These are phyloP conservation scores for Syzygium oleosum DNA, from an alignment of 345 rosid genomes.

Conservation along the genomic window DNA sequence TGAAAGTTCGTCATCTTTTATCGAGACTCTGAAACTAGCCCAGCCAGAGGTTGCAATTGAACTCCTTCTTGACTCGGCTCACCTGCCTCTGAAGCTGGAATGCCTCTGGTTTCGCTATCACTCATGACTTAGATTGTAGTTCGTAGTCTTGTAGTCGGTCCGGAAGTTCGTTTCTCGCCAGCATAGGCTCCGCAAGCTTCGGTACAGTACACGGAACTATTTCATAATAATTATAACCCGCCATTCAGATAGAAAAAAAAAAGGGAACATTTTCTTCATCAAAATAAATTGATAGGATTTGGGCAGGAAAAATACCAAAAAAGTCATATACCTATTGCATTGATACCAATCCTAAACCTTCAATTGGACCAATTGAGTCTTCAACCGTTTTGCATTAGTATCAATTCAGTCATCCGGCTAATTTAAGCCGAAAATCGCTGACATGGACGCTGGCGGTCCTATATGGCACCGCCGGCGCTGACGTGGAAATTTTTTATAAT, in stretches of 20 bases:
- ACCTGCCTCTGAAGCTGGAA: accelerated
- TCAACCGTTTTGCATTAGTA: too few species aligned
- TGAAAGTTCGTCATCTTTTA: too few species aligned
- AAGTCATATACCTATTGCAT: too few species aligned
- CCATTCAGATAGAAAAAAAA: background rate
- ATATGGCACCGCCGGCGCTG: too few species aligned
- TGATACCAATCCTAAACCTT: too few species aligned
- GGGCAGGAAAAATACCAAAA: background rate
- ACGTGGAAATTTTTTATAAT: too few species aligned
- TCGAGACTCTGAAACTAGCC: background rate
- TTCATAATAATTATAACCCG: background rate
- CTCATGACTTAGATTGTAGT: background rate
- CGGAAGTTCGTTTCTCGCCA: background rate
- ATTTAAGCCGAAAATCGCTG: too few species aligned
- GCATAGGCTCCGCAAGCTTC: background rate
- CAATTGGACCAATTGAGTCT: too few species aligned
- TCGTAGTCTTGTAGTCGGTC: background rate
- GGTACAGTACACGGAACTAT: background rate
- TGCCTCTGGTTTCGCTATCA: background rate
- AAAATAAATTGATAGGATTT: background rate
- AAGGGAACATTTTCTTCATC: background rate
- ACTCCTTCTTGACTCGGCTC: background rate
- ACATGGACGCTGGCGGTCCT: too few species aligned
- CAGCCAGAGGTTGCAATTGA: accelerated
- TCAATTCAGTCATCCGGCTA: too few species aligned